phyloP scores from a whole-genome alignment of 2,329 filamentous ascomycete species.

The Ceratocystis papillata region DNA sequence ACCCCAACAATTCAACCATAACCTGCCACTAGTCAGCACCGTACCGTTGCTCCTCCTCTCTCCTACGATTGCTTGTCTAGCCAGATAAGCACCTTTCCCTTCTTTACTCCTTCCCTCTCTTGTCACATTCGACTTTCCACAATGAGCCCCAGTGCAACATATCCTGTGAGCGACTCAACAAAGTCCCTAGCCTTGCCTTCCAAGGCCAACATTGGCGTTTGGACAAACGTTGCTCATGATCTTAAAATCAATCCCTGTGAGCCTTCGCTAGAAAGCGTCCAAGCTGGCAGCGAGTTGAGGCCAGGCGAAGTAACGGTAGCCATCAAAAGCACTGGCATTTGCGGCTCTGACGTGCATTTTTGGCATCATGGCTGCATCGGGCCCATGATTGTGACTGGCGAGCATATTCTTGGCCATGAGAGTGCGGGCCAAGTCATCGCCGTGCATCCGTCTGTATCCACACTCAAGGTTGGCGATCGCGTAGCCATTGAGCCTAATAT shows the following conservation, averaged over 20 bases:
- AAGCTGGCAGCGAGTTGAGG: constrained; percentile 56
- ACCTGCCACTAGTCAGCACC: neutral
- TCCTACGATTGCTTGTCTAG: neutral
- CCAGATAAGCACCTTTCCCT: neutral
- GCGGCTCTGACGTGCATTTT: constrained; percentile 95
- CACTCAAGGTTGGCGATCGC: constrained; percentile 73
- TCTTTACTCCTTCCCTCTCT: neutral
- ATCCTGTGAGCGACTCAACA: constrained; percentile 20
- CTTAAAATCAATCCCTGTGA: constrained; percentile 75
- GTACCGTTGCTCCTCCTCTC: neutral
- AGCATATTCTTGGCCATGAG: constrained; percentile 92
- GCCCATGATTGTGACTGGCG: constrained; percentile 80
- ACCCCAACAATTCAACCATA: neutral
- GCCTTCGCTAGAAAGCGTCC: constrained; percentile 64
- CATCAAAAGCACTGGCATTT: constrained; percentile 90
- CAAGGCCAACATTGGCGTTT: constrained; percentile 90
- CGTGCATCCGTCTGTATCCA: constrained; percentile 66
- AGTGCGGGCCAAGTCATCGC: constrained; percentile 76
- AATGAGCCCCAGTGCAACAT: constrained; percentile 32
- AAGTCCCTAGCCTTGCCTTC: constrained; percentile 27
- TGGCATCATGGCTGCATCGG: constrained; percentile 94
- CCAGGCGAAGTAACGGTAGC: constrained; percentile 78
- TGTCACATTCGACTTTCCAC: constrained; percentile 11
- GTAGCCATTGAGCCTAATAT: constrained; percentile 92
- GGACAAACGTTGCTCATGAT: constrained; percentile 85